Evolutionary conservation across 345 rosid species (phyloP).

Genomic region (Citrus sp.): DNA sequence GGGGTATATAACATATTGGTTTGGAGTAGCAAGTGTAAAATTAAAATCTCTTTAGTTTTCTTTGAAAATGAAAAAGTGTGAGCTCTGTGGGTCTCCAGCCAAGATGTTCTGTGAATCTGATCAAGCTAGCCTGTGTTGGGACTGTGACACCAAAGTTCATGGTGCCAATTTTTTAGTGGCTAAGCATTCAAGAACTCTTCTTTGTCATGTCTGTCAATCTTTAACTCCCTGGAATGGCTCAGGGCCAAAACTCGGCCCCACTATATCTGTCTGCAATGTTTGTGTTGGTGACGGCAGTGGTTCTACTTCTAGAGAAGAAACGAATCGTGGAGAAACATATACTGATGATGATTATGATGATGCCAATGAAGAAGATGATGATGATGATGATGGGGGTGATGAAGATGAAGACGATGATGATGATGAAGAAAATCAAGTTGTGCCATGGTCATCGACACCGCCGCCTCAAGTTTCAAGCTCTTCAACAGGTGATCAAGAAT

Average conservation of each 20-base stretch:
- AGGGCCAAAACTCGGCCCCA: constrained; percentile 38
- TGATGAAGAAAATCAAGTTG: constrained; percentile 50
- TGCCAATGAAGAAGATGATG: neutral
- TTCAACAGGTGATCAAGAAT: constrained; percentile 28
- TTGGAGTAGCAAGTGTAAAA: no score
- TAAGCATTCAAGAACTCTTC: constrained; percentile 47
- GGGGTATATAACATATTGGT: neutral
- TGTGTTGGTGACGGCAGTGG: constrained; percentile 19
- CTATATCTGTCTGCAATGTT: constrained; percentile 35
- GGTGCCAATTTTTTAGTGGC: constrained; percentile 61
- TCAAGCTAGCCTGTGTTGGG: constrained; percentile 57
- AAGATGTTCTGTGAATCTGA: constrained; percentile 53
- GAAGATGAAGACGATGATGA: constrained; percentile 19
- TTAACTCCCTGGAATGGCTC: constrained; percentile 51
- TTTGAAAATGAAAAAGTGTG: constrained; percentile 38
- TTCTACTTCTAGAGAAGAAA: neutral
- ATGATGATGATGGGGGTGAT: neutral
- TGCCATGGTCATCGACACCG: constrained; percentile 28
- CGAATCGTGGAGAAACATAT: neutral
- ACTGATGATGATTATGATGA: constrained; percentile 16
- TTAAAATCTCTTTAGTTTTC: neutral
- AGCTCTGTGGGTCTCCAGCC: constrained; percentile 46
- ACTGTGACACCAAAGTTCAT: constrained; percentile 51
- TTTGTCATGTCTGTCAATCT: constrained; percentile 45
- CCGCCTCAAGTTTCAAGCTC: constrained; percentile 23